Conservation (phyloP, 1,139 yeast species). For the Taiozyma sp. region DNA sequence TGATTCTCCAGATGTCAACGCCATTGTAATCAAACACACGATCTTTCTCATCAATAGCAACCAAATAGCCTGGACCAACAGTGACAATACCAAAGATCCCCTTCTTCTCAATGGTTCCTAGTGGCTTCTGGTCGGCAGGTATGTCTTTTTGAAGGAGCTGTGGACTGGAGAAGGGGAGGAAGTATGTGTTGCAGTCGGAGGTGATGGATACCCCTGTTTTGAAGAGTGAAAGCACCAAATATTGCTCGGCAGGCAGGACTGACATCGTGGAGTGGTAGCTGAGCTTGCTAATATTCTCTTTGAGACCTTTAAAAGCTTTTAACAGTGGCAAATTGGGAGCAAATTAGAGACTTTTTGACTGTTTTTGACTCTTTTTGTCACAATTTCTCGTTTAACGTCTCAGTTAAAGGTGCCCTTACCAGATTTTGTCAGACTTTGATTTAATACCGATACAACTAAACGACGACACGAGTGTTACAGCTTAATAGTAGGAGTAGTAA, state of each 20-base stretch:
- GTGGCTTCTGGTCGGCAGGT: neutral
- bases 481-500: too few species aligned
- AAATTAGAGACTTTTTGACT: too few species aligned
- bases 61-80: slow-evolving; percentile 25
- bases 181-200: slow-evolving; percentile 3
- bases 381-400: too few species aligned
- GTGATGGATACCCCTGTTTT: slow-evolving; percentile 3
- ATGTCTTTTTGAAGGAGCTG: neutral
- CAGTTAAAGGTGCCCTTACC: too few species aligned
- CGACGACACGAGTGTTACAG: too few species aligned
- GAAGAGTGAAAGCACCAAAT: slow-evolving; percentile 2
- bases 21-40: slow-evolving; percentile 12
- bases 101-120: neutral
- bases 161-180: slow-evolving; percentile 5
- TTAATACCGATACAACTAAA: too few species aligned
- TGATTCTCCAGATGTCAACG: slow-evolving; percentile 19
- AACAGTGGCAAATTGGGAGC: too few species aligned
- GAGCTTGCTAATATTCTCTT: too few species aligned
- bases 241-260: neutral
- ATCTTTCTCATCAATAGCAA: slow-evolving; percentile 19
- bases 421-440: too few species aligned
- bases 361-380: too few species aligned
- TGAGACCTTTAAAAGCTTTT: too few species aligned
- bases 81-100: slow-evolving; percentile 24
- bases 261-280: neutral